A percentile compares a stretch with the other conserved stretches of the same genome.
Evolutionary conservation across 257 asterid genomes (phyloP).

Genomic region (Solanum dulcamara): DNA sequence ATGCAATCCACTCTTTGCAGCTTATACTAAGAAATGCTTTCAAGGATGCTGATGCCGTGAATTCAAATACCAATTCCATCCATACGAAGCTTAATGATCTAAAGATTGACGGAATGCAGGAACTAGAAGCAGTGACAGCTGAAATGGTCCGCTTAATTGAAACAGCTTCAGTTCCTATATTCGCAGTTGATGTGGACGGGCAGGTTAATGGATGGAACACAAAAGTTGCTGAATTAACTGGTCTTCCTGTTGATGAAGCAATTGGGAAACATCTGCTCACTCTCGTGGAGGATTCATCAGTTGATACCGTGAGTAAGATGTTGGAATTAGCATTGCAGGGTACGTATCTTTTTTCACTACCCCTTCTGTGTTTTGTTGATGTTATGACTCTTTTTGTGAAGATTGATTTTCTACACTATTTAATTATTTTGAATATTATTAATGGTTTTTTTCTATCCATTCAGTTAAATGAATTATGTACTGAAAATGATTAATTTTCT

Average conservation of each 20-base stretch:
- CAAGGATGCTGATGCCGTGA: constrained; percentile 32
- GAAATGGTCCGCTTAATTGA: constrained; percentile 92
- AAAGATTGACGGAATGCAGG: constrained; percentile 70
- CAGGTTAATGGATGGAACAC: constrained; percentile 88
- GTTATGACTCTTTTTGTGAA: neutral
- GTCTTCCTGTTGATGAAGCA: constrained; percentile 69
- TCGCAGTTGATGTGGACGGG: constrained; percentile 83
- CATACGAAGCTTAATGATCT: constrained; percentile 62
- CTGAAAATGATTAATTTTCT: neutral
- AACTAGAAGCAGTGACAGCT: constrained; percentile 77
- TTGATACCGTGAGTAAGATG: constrained; percentile 65
- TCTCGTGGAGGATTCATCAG: constrained; percentile 78
- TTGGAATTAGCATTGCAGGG: constrained; percentile 64
- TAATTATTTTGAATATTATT: neutral
- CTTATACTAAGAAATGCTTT: constrained; percentile 70
- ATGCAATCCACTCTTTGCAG: constrained; percentile 90
- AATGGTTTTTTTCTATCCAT: neutral
- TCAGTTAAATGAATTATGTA: neutral
- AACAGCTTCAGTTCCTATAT: constrained; percentile 84
- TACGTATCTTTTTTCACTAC: constrained; percentile 7
- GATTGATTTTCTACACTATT: neutral
- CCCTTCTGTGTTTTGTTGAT: neutral
- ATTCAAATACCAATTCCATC: constrained; percentile 29
- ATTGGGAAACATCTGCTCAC: constrained; percentile 61
- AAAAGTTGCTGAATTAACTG: constrained; percentile 71